These are phyloP conservation scores for Phytopythium chamaehyphon DNA, from an alignment of 352 stramenopile species.

Conservation along the genomic window DNA sequence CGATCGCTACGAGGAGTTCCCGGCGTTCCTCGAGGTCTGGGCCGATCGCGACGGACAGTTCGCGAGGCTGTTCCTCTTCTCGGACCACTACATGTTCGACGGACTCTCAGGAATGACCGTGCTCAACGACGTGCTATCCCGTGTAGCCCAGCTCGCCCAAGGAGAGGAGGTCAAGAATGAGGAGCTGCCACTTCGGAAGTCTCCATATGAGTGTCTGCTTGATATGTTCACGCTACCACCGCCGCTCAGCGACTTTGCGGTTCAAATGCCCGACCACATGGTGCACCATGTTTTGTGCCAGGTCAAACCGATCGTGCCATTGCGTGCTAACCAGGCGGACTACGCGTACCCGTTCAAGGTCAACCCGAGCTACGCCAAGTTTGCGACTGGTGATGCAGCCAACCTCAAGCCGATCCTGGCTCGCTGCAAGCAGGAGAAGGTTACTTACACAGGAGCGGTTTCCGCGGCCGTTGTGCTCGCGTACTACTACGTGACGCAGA, in stretches of 20 bases:
- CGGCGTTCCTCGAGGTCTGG: conserved; percentile 21
- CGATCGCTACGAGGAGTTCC: conserved; percentile 19
- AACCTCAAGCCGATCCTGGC: conserved; percentile 19
- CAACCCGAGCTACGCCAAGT: conserved; percentile 24
- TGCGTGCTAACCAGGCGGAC: conserved; percentile 19
- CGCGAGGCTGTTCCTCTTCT: conserved; percentile 43
- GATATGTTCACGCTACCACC: conserved; percentile 14
- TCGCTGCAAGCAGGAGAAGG: conserved; percentile 20
- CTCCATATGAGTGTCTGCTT: conserved; percentile 36
- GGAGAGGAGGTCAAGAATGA: conserved; percentile 8
- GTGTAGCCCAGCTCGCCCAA: conserved; percentile 6
- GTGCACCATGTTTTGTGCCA: conserved; percentile 11
- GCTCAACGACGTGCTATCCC: conserved; percentile 26
- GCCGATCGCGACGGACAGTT: conserved; percentile 8
- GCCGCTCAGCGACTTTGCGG: conserved; percentile 16
- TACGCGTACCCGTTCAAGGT: conserved; percentile 20
- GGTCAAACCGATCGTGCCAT: conserved; percentile 25
- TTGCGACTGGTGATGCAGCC: conserved; percentile 15
- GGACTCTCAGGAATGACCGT: conserved; percentile 29
- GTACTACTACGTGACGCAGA: conserved; percentile 13
- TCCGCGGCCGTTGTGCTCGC: conserved; percentile 19
- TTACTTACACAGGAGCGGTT: conserved; percentile 32
- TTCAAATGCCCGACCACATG: conserved; percentile 22
- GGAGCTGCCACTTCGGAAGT: conserved; percentile 17
- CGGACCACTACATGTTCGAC: conserved; percentile 42